phyloP scores from a whole-genome alignment of 495 filamentous ascomycete species.

The Penicillium longicatenatum region DNA sequence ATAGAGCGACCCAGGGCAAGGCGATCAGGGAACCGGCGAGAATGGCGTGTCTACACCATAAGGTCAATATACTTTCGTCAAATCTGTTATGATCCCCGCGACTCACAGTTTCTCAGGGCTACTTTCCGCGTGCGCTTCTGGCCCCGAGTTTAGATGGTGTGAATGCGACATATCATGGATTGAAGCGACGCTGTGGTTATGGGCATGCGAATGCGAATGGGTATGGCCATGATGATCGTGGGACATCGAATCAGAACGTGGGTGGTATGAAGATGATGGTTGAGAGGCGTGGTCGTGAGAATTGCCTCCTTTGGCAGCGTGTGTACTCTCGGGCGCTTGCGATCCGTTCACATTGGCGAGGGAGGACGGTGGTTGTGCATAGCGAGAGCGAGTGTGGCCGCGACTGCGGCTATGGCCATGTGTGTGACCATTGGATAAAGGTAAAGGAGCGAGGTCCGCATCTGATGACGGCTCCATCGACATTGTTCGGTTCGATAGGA shows the following conservation, averaged over 20 bases:
- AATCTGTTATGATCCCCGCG: not conserved
- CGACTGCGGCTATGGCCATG: constrained; percentile 40
- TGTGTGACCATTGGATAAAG: constrained; percentile 27
- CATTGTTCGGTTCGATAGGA: constrained; percentile 34
- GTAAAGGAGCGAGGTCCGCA: constrained; percentile 33
- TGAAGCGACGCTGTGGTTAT: constrained; percentile 22
- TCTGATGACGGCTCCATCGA: constrained; percentile 37
- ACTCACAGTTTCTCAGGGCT: constrained; percentile 21
- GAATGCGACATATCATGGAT: constrained; percentile 9
- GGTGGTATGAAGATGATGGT: constrained; percentile 27
- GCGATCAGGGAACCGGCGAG: constrained; percentile 34
- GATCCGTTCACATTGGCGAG: constrained; percentile 22
- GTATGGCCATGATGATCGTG: constrained; percentile 21
- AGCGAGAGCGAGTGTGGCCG: constrained; percentile 46
- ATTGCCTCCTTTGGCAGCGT: constrained; percentile 17
- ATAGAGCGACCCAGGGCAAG: constrained; percentile 44
- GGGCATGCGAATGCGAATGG: constrained; percentile 20
- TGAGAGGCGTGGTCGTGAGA: constrained; percentile 27
- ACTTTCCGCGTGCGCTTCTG: constrained; percentile 1
- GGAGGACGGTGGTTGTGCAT: constrained; percentile 36
- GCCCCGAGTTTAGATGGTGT: constrained; percentile 13
- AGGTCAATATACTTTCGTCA: constrained; percentile 15
- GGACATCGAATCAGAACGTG: constrained; percentile 30
- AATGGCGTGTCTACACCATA: constrained; percentile 31
- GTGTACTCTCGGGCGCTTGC: constrained; percentile 21